Evolutionary conservation across 2,329 filamentous ascomycete genomes (phyloP).

Genomic region (Pestalotiopsis fici): DNA sequence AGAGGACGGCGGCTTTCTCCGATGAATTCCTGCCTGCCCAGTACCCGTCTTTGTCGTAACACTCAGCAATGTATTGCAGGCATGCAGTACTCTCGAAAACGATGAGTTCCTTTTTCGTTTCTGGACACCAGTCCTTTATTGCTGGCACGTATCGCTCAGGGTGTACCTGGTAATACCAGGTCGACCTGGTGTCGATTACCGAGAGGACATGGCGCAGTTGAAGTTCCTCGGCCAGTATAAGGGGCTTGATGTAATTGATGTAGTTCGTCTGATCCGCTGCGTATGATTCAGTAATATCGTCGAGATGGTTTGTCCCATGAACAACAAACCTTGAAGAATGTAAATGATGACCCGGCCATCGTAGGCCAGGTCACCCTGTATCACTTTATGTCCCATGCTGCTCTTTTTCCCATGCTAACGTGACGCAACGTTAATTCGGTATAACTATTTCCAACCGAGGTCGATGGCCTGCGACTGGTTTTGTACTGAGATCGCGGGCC

Average conservation of each 20-base stretch:
- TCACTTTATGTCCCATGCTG: no score
- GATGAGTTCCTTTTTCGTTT: conserved; percentile 25
- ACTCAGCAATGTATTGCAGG: conserved; percentile 34
- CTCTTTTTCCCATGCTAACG: no score
- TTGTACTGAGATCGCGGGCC: no score
- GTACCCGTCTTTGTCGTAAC: conserved; percentile 34
- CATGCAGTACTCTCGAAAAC: conserved; percentile 39
- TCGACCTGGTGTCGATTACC: conserved; percentile 31
- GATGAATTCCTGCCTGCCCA: conserved; percentile 29
- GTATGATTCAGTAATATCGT: no score
- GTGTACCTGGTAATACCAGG: conserved; percentile 34
- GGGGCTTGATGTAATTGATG: conserved; percentile 40
- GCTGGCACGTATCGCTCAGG: conserved; percentile 36
- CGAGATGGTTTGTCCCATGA: no score
- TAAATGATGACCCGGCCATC: conserved; percentile 26
- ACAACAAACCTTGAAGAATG: conserved; percentile 25
- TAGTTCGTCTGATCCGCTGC: conserved; percentile 33
- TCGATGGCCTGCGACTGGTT: no score
- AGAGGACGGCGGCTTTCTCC: conserved; percentile 28
- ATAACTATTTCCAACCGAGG: no score
- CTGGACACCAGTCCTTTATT: conserved; percentile 29
- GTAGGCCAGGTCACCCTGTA: conserved; percentile 16
- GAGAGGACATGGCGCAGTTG: conserved; percentile 29
- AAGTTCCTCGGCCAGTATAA: conserved; percentile 36
- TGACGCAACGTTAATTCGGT: no score